Percentiles rank a stretch among this genome's conserved stretches.
Conservation (phyloP, 176 grass and related monocot genomes). For the Triticum timopheevii region DNA sequence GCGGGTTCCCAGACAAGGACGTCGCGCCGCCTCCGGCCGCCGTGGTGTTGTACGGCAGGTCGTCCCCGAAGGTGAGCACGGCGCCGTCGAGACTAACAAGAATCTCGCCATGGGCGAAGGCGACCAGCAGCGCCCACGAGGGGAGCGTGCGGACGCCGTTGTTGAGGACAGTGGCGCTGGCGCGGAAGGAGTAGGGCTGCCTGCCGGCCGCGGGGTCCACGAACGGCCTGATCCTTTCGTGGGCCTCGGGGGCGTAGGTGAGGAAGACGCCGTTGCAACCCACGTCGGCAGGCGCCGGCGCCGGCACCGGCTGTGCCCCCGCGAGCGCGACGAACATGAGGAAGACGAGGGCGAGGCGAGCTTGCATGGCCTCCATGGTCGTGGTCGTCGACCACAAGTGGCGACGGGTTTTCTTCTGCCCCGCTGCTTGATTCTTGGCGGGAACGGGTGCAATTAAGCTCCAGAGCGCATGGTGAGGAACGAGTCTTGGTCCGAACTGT, state of each 20-base stretch:
- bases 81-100: conserved; percentile 49
- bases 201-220: neutral
- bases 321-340: neutral
- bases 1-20: conserved; percentile 67
- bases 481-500: neutral
- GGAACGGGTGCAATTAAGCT: neutral
- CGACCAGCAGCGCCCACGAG: conserved; percentile 49
- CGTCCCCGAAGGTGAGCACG: conserved; percentile 51
- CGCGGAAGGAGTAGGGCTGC: conserved; percentile 68
- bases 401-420: neutral
- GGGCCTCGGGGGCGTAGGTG: conserved; percentile 48
- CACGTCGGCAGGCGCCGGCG: conserved; percentile 29
- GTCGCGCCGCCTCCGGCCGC: neutral
- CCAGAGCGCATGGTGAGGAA: neutral
- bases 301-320: neutral
- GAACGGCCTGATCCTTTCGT: conserved; percentile 60
- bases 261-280: conserved; percentile 74
- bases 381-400: neutral
- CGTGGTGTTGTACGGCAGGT: conserved; percentile 70
- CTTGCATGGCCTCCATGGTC: neutral
- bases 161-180: conserved; percentile 61
- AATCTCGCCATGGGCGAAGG: conserved; percentile 60
- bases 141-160: conserved; percentile 45
- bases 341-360: neutral
- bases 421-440: neutral